These are phyloP conservation scores for Plenodomus tracheiphilus DNA, from an alignment of 2,329 filamentous ascomycete species.

Conservation along the genomic window DNA sequence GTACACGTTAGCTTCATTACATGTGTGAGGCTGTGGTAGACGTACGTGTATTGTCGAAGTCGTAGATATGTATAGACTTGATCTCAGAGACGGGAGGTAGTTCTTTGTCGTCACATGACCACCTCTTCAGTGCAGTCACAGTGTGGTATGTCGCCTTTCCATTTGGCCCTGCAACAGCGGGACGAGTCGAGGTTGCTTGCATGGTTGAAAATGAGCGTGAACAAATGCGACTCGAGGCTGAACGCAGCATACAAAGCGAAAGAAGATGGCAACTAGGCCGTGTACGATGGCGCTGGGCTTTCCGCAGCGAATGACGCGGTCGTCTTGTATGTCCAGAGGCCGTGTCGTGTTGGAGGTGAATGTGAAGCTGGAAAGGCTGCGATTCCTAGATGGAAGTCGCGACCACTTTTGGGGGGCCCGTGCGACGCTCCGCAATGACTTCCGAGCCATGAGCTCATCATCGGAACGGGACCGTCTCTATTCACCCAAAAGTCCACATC, in stretches of 20 bases:
- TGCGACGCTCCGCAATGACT: conserved; percentile 20
- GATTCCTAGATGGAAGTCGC: conserved; percentile 12
- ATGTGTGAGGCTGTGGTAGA: conserved; percentile 3
- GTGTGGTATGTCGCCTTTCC: conserved; percentile 53
- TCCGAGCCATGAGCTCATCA: conserved; percentile 18
- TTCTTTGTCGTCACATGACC: conserved; percentile 76
- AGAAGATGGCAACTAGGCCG: not conserved
- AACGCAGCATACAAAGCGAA: conserved; percentile 29
- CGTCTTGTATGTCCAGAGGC: not conserved
- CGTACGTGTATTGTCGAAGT: conserved; percentile 95
- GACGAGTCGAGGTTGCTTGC: conserved; percentile 37
- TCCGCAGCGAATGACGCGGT: conserved; percentile 1
- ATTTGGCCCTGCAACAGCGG: conserved; percentile 31
- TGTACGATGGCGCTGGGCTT: not conserved
- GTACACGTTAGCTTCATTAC: not conserved
- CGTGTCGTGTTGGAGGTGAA: conserved; percentile 3
- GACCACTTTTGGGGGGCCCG: conserved; percentile 18
- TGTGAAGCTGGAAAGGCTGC: conserved; percentile 1
- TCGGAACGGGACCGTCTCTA: not conserved
- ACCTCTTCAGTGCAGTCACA: conserved; percentile 75
- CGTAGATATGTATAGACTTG: conserved; percentile 86
- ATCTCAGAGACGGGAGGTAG: conserved; percentile 74
- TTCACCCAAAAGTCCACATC: conserved; percentile 10
- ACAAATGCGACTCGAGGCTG: conserved; percentile 18
- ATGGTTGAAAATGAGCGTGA: conserved; percentile 33